Evolutionary conservation across 2,329 filamentous ascomycete species (phyloP), one percentile per base, ranked within the genome.

Genomic region (Aspergillus chevalieri): DNA sequence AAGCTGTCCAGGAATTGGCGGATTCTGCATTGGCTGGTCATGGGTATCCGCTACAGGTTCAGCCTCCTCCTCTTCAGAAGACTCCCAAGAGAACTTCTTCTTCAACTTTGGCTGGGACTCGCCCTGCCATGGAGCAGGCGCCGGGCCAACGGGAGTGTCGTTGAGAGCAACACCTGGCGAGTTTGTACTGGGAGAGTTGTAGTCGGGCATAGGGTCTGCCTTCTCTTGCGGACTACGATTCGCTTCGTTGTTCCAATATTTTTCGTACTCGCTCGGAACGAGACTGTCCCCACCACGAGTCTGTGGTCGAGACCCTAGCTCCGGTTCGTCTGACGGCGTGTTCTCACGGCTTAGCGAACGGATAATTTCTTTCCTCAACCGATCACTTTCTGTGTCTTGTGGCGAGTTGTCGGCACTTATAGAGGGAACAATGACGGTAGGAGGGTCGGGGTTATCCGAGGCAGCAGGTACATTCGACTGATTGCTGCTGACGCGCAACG

Each of bases 281-380:
- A 64, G 57, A 53, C 53, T 67, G 46, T 67, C 64, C 22, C 62
- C 57, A 4, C 54, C 55, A 17, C 53, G 46, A 17, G 52, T 52
- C 21, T 60, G 57, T 17, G 57, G 58, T 33, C 57, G 47, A 26
- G 50, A 57, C 22, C 43, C 43, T 2, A 52, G 48, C 19, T 66
- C 63, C 3, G 55, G 61, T 22, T 64, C 58, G 3, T 65, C 56
- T 10, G 60, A 62, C n/a, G 65, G 58, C 2, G 59, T 60, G 47
- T 63, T 63, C 44, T 68, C 65, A 26, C 71, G 68, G 39, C 69
- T 75, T 45, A 76, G 57, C 4, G 73, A 74, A 43, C 67, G 69
- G n/a, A 75, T 74, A n/a, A 76, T 76, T 50, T 76, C 74, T 49
- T 71, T 67, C 41, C 72, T 62, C 39, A 76, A 52, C 30, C 71